phyloP scores from a whole-genome alignment of 345 rosid genomes.

The Gynandropsis gynandra region DNA sequence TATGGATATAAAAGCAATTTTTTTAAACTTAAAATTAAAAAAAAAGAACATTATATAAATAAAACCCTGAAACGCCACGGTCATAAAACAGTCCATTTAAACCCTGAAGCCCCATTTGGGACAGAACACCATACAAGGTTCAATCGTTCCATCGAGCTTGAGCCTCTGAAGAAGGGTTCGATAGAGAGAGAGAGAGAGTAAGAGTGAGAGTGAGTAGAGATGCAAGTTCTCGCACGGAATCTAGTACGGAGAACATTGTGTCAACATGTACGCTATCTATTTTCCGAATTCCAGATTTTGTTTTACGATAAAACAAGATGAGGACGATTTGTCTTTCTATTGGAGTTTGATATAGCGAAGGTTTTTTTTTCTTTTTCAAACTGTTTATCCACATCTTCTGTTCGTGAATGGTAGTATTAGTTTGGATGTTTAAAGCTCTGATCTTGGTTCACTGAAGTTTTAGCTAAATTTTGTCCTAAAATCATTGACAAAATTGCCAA shows the following conservation, averaged over 20 bases:
- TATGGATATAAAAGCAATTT: too few species aligned
- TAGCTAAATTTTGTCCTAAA: too few species aligned
- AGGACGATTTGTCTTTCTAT: constrained; percentile 4
- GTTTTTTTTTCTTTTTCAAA: neutral
- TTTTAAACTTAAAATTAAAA: too few species aligned
- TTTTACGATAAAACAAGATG: too few species aligned
- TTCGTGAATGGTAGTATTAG: neutral
- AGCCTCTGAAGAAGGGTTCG: too few species aligned
- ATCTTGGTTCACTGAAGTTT: neutral
- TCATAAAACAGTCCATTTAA: constrained; percentile 15
- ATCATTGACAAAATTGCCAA: neutral
- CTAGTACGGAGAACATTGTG: constrained; percentile 30
- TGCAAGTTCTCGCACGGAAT: constrained; percentile 36
- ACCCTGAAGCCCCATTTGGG: constrained; percentile 16
- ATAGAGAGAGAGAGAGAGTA: neutral
- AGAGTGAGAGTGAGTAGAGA: constrained; percentile 13
- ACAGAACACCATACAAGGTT: constrained; percentile 15
- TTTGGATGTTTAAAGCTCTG: constrained; percentile 1
- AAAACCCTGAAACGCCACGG: constrained; percentile 26
- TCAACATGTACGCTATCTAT: constrained; percentile 26
- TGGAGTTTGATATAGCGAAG: neutral
- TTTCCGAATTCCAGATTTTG: neutral
- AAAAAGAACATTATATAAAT: too few species aligned
- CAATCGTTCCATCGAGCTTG: constrained; percentile 10
- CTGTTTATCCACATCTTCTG: constrained; percentile 1